Evolutionary conservation across 2,329 filamentous ascomycete genomes (phyloP).

Genomic region (Ophiostoma sp.): DNA sequence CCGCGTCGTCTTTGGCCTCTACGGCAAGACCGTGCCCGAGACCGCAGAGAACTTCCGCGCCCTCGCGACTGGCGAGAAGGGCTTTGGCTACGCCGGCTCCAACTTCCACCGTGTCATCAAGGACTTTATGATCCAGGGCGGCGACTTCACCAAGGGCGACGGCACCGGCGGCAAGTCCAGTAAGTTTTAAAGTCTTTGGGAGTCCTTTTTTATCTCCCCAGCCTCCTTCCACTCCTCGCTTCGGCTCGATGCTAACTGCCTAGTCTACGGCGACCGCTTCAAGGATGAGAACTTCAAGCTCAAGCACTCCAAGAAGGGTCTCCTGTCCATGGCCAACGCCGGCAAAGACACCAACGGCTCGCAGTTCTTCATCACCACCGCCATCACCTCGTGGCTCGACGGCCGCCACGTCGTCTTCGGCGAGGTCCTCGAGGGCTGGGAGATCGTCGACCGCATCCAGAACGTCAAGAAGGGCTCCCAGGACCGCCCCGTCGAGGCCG

Average conservation of each 20-base stretch:
- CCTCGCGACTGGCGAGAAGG: conserved; percentile 79
- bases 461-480: conserved; percentile 57
- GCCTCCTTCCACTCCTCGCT: background rate
- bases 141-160: conserved; percentile 79
- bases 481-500: conserved; percentile 62
- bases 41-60: conserved; percentile 69
- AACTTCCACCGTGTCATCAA: conserved; percentile 88
- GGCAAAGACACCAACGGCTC: conserved; percentile 82
- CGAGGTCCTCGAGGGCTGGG: conserved; percentile 81
- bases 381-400: conserved; percentile 76
- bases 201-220: background rate
- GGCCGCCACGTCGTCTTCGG: conserved; percentile 82
- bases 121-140: conserved; percentile 87
- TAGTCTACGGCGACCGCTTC: conserved; percentile 78
- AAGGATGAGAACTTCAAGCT: conserved; percentile 92
- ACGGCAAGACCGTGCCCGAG: conserved; percentile 81
- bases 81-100: conserved; percentile 75
- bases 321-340: conserved; percentile 80
- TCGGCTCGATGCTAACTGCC: background rate
- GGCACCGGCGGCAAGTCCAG: conserved; percentile 81
- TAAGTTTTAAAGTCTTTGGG: conserved; percentile 38
- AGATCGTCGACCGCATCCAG: conserved; percentile 74
- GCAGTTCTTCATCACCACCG: conserved; percentile 88
- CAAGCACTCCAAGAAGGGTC: conserved; percentile 80
- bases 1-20: conserved; percentile 73